These are phyloP conservation scores for Neurospora sp. DNA, from an alignment of 495 filamentous ascomycete species.

Conservation along the genomic window DNA sequence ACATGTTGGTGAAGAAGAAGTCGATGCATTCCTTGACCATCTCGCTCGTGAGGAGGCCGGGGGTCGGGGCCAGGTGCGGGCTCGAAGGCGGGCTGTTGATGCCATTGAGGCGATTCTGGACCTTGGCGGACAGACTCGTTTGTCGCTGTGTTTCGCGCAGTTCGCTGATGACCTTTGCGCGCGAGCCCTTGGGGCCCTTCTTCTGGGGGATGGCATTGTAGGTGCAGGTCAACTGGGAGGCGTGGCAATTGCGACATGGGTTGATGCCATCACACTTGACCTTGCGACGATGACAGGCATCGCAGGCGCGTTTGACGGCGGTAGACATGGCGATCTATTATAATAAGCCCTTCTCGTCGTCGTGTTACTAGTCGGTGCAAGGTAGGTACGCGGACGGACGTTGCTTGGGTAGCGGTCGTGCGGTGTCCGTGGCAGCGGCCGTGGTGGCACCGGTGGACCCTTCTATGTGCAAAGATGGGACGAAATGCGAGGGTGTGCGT, in stretches of 20 bases:
- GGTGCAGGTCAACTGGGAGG: slow-evolving; percentile 60
- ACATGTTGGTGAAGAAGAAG: slow-evolving; percentile 76
- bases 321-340: slow-evolving; percentile 30
- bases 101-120: slow-evolving; percentile 35
- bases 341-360: neutral
- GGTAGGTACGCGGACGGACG: neutral
- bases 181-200: slow-evolving; percentile 74
- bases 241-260: slow-evolving; percentile 62
- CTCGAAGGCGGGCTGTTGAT: slow-evolving; percentile 32
- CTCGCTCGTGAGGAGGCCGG: slow-evolving; percentile 48
- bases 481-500: slow-evolving; percentile 2
- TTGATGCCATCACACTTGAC: slow-evolving; percentile 66
- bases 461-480: slow-evolving; percentile 13
- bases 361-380: neutral
- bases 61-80: slow-evolving; percentile 37
- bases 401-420: neutral
- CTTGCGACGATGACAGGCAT: slow-evolving; percentile 76
- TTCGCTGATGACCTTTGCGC: slow-evolving; percentile 75
- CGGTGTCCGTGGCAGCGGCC: slow-evolving; percentile 2
- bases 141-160: slow-evolving; percentile 56
- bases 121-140: slow-evolving; percentile 43
- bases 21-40: slow-evolving; percentile 64
- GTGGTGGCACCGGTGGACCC: slow-evolving; percentile 5
- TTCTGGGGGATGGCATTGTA: slow-evolving; percentile 79
- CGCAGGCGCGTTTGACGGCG: slow-evolving; percentile 61